Evolutionary conservation across 2,329 filamentous ascomycete species (phyloP), one percentile per base, ranked within the genome.

Genomic region (Fusarium anthophilum): DNA sequence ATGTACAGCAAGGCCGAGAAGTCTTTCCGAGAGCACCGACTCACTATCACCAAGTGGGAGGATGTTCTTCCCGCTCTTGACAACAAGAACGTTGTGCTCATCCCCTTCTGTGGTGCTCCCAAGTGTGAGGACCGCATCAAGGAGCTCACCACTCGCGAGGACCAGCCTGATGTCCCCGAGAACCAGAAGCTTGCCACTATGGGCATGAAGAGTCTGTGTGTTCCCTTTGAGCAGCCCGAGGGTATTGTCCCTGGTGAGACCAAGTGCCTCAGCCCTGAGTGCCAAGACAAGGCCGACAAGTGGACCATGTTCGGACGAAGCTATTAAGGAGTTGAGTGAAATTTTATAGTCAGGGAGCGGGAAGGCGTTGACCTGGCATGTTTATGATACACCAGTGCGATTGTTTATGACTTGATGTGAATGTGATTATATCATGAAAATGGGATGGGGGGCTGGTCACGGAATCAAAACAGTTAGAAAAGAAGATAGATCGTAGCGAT

Each of bases 71-170:
- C 96, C 13, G 91, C 94, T 2, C 90, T 99, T 45, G 96, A 99
- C 83, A 87, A 89, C 81, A 97, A 97, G 89, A 98, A 98, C 80
- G 91, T 98, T 48, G 92, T 97, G 48, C 86, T 98, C 69, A 97
- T 98, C 75, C 96, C 96, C 60, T 93, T 94, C 87, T 99, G 97
- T 82, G 87, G 95, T 71, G 93, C 90, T 41, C 84, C 85, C 75
- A 91, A 93, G 81, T 98, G 96, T 80, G 96, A 98, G 84, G 96
- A 98, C 79, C 91, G 94, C 82, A 94, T 98, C 86, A 98, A 98
- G 90, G 94, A 97, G 64, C 88, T 95, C 81, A 97, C 94, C 72
- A 94, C 93, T 48, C 92, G 93, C 77, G 91, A 91, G 66, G 87
- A 91, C 62, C 90, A 87, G 77, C 83, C 86, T 62, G 83, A 84